A percentile compares a stretch with the other conserved stretches of the same genome.
Conservation (phyloP, 306 rosid genomes). For the Sindora glabra region DNA sequence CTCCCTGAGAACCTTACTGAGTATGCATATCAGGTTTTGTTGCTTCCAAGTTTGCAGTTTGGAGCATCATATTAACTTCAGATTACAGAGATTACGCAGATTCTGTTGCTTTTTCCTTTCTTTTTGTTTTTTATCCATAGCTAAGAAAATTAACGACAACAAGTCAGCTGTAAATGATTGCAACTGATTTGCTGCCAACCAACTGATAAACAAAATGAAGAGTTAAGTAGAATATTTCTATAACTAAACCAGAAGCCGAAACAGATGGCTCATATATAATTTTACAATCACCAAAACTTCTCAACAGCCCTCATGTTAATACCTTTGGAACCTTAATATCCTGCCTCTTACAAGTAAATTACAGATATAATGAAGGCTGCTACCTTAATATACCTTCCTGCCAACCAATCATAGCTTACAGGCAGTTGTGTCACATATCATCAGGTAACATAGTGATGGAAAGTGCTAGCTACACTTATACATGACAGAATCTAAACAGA, state of each 20-base stretch:
- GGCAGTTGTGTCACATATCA: conserved; percentile 14
- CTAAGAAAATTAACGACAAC: not conserved
- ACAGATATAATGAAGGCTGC: too few relatives aligned
- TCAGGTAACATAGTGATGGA: not conserved
- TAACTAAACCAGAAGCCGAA: conserved; percentile 2
- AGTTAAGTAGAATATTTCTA: not conserved
- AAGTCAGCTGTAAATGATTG: not conserved
- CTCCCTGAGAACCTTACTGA: not conserved
- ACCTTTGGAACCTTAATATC: conserved; percentile 6
- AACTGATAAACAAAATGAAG: conserved; percentile 9
- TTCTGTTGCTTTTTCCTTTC: not conserved
- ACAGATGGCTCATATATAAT: conserved; percentile 12
- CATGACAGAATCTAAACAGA: too few relatives aligned
- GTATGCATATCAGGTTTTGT: not conserved
- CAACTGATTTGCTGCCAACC: not conserved
- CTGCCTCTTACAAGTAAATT: not conserved
- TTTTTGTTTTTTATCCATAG: not conserved
- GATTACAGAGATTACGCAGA: not conserved
- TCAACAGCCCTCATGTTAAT: conserved; percentile 13
- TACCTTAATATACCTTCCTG: not conserved
- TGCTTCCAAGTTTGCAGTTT: not conserved
- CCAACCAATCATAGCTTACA: not conserved
- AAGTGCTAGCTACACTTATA: too few relatives aligned
- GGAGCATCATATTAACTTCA: not conserved
- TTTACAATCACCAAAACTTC: conserved; percentile 2